Conservation (phyloP, 23 red algal species). For the Gracilaria vermiculophylla region DNA sequence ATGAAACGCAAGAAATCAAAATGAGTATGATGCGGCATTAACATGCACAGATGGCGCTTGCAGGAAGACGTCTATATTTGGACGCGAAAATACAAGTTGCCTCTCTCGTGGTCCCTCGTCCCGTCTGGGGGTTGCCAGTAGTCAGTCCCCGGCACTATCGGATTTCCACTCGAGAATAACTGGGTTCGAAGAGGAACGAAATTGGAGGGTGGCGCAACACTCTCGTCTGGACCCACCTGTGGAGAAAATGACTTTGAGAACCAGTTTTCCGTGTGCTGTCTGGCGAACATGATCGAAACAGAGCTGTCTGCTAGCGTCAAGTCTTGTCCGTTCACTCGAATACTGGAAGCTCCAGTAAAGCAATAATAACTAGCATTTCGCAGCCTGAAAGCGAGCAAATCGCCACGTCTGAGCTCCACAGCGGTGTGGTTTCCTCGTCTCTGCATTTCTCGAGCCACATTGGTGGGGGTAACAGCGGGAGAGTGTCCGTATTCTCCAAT, state of each 20-base stretch:
- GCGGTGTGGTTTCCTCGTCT: conserved; percentile 19
- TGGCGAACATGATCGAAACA: conserved; percentile 5
- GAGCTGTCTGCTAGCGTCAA: background rate
- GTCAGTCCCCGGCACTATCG: conserved; percentile 21
- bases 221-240: background rate
- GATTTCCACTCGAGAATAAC: background rate
- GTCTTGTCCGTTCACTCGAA: conserved; percentile 27
- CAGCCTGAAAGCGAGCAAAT: conserved; percentile 28
- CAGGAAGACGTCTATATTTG: conserved; percentile 36
- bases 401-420: conserved; percentile 11
- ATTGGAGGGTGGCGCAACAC: background rate
- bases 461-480: background rate
- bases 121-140: conserved; percentile 31
- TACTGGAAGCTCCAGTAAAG: conserved; percentile 1
- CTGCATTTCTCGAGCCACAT: conserved; percentile 15
- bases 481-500: conserved; percentile 21
- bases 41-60: no score
- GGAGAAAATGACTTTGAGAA: conserved; percentile 17
- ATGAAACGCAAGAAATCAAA: background rate
- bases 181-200: conserved; percentile 38
- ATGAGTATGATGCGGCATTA: no score
- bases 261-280: conserved; percentile 24
- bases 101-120: conserved; percentile 11
- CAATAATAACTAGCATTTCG: conserved; percentile 50
- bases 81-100: conserved; percentile 50